Base-by-base conservation (phyloP, 1,139 yeast genomes). In the Suhomyces bokatorum region DNA sequence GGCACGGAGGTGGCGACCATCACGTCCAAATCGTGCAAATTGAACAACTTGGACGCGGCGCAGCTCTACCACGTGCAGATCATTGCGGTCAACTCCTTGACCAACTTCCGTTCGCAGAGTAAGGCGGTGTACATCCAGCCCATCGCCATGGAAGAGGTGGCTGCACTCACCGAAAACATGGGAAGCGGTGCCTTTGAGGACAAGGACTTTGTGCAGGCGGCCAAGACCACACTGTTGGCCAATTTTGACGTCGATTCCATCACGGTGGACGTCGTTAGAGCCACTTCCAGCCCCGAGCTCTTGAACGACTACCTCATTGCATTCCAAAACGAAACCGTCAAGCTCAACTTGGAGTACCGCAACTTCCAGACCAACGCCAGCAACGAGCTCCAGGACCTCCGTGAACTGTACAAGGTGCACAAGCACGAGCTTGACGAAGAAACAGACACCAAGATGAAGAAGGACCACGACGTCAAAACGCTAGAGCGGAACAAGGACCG, bases 1-100 rank as follows among this genome's bases (percentile, higher is more conserved):
- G 66, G 65, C 35, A 56, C 56, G 16, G 76, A 72, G 45, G 73
- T 66, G 6, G 75, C 75, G 5, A 65, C 73, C 5, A 54, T 74
- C 42, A 62, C 69, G 12, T 59, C 69, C 13, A 68, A 66, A 6
- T 65, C 70, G 35, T 73, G 76, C 49, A 69, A 67, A 46, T 58
- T 74, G 39, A 63, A 64, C 50, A 69, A 67, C 47, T 60, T 74
- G 35, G 50, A 51, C 4, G 58, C 62, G 5, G 55, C 59, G 33
- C 62, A 62, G 27, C 36, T 68, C 16, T 73, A 73, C 53, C 69
- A 66, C 47, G 55, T 74, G 32, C 73, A 70, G 45, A 63, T 74
- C 29, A 57, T 71, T 14, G 77, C 77, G 6, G 63, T 71, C 31
- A 73, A 74, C 48, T 58, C 68, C 26, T 43, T 63, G 30, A 69